Evolutionary conservation across 352 stramenopile genomes (phyloP).

Genomic region (Pythium biforme): DNA sequence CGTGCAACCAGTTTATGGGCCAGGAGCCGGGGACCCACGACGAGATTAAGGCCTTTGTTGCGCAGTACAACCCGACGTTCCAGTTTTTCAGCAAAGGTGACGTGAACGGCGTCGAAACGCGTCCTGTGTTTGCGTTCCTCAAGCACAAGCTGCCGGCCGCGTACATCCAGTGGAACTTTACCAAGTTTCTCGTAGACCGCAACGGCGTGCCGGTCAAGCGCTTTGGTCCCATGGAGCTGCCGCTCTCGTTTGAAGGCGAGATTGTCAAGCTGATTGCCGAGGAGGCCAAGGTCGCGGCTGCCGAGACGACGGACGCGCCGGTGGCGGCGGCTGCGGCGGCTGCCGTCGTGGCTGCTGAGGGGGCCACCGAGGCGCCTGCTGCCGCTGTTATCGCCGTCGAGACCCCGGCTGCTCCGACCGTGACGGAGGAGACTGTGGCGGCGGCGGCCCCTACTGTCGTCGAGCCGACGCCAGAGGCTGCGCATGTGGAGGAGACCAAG

Average conservation of each 20-base stretch:
- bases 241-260: conserved; percentile 70
- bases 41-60: conserved; percentile 65
- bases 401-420: not conserved
- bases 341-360: not conserved
- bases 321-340: conserved; percentile 4
- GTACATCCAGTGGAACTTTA: conserved; percentile 91
- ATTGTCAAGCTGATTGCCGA: conserved; percentile 69
- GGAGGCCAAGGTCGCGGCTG: conserved; percentile 19
- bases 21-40: conserved; percentile 60
- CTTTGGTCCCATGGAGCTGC: conserved; percentile 62
- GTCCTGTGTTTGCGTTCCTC: conserved; percentile 79
- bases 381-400: too few species aligned
- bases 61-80: conserved; percentile 50
- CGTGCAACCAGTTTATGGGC: conserved; percentile 84
- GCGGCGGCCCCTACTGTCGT: not conserved
- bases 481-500: conserved; percentile 12
- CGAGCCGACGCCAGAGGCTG: conserved; percentile 1
- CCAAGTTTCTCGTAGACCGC: conserved; percentile 88
- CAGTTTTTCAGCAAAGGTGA: conserved; percentile 69
- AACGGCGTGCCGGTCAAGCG: conserved; percentile 73
- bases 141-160: conserved; percentile 65
- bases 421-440: not conserved
- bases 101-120: conserved; percentile 83
- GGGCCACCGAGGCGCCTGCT: not conserved
- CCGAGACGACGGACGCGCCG: conserved; percentile 27